These are phyloP conservation scores for Beauveria medogensis DNA, from an alignment of 2,329 filamentous ascomycete genomes.

Conservation along the genomic window DNA sequence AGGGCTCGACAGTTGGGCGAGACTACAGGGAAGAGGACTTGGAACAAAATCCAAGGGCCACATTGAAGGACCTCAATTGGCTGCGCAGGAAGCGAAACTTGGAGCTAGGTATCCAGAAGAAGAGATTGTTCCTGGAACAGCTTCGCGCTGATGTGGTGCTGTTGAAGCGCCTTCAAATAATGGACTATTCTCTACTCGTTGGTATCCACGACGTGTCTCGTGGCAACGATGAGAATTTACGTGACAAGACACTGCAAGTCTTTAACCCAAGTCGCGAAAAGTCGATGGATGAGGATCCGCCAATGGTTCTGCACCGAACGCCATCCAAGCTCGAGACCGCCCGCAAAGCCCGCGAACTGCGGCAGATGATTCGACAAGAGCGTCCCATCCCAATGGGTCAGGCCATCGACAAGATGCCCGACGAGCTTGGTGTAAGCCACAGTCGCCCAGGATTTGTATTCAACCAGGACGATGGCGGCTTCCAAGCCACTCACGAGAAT, in stretches of 20 bases:
- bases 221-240: conserved; percentile 92
- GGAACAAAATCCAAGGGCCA: conserved; percentile 82
- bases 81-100: conserved; percentile 75
- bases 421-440: conserved; percentile 71
- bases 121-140: conserved; percentile 79
- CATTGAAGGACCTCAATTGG: conserved; percentile 96
- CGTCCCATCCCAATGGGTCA: conserved; percentile 89
- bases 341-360: conserved; percentile 80
- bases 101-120: conserved; percentile 84
- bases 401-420: conserved; percentile 77
- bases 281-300: conserved; percentile 47
- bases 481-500: conserved; percentile 87
- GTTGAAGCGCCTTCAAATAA: conserved; percentile 83
- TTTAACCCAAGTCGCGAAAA: conserved; percentile 80
- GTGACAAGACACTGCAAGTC: conserved; percentile 80
- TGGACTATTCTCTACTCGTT: conserved; percentile 95
- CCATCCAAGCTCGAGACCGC: conserved; percentile 90
- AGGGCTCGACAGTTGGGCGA: conserved; percentile 89
- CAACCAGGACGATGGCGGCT: conserved; percentile 88
- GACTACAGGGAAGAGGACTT: conserved; percentile 86
- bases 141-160: conserved; percentile 80
- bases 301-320: conserved; percentile 69
- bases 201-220: conserved; percentile 86
- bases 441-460: conserved; percentile 69
- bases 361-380: conserved; percentile 87